Base-by-base conservation (phyloP, 1,284 basidiomycete genomes). In the Anthracocystis panici-leucophaei region DNA sequence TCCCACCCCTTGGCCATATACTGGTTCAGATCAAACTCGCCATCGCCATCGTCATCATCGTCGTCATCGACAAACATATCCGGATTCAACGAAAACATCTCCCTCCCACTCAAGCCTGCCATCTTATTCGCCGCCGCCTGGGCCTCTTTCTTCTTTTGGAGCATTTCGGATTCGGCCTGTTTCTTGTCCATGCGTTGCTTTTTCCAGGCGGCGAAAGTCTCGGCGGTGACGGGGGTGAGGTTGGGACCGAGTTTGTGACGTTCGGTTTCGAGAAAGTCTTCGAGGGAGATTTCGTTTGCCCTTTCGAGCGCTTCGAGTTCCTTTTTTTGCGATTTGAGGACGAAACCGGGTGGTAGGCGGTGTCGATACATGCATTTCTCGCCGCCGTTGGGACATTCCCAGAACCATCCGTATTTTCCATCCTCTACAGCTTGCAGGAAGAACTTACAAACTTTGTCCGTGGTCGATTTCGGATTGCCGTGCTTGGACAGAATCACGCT, bases 191-290 rank as follows among this genome's bases (percentile, higher is more conserved):
- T 64, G 2, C 83, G 56, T 50, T 83, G 75, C 68, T 91, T 92
- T 88, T 99, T 99, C 97, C 96, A 99, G 57, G 89, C 88, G 0
- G 93, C 92, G 83, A 99, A 99, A 0, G 91, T 88, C 85, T 99
- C 97, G 7, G 89, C 90, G 0, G 95, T 99, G n/a, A 98, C 94
- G 0, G 96, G 97, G 9, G 97, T 99, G 54, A 98, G 88, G 82
- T 95, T 82, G 25, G 70, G 25, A 3, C 83, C 83, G 3, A 84
- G 70, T 59, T 84, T 82, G 88, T 99, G 96, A 59, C 96, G 91
- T 92, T 97, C 94, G 90, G 97, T 95, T 87, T 99, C 96, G 65
- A 99, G 86, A 88, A 99, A 99, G 79, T 99, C 97, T 85, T 99
- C 96, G 57, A 99, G 83, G 69, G 92, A 94, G 84, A 99, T 98